Percentiles rank a stretch among this genome's conserved stretches.
Conservation (phyloP, 2,329 filamentous ascomycete species). For the Ascochyta pisi region DNA sequence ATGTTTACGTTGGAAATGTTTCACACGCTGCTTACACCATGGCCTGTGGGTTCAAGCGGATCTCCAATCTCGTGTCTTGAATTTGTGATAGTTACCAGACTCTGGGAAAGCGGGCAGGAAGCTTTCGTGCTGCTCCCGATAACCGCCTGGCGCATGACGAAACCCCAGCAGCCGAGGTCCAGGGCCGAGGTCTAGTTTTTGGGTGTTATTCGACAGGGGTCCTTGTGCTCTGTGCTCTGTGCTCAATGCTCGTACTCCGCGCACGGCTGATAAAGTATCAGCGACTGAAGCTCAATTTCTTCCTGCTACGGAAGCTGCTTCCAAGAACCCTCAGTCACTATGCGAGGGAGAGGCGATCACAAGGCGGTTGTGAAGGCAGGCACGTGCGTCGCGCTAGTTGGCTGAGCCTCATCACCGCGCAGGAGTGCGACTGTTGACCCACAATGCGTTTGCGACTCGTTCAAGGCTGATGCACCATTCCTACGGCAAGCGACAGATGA, state of each 20-base stretch:
- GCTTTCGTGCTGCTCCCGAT: slow-evolving; percentile 27
- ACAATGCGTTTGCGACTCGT: slow-evolving; percentile 5
- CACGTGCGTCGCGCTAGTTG: slow-evolving; percentile 29
- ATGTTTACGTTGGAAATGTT: not conserved
- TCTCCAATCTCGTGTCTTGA: not conserved
- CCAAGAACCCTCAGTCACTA: not conserved
- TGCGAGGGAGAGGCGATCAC: not conserved
- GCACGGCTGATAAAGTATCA: not conserved
- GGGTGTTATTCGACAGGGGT: not conserved
- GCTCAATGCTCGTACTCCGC: not conserved
- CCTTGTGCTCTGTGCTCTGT: slow-evolving; percentile 6
- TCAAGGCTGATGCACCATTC: slow-evolving; percentile 7
- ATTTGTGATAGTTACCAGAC: slow-evolving; percentile 4
- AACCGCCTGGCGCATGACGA: slow-evolving; percentile 32
- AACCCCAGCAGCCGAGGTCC: slow-evolving; percentile 46
- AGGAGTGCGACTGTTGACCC: slow-evolving; percentile 18
- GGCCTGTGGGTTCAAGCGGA: not conserved
- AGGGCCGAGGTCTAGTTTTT: slow-evolving; percentile 40
- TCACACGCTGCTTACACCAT: slow-evolving; percentile 5
- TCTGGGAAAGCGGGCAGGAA: slow-evolving; percentile 21
- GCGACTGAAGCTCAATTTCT: not conserved
- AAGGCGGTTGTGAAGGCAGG: slow-evolving; percentile 8
- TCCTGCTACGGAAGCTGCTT: not conserved
- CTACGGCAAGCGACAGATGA: slow-evolving; percentile 14
- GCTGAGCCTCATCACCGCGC: slow-evolving; percentile 31